Percentiles rank a stretch among this genome's conserved stretches.
These are phyloP conservation scores for Melanomma pulvis-pyrius DNA, from an alignment of 495 filamentous ascomycete species.

Conservation along the genomic window DNA sequence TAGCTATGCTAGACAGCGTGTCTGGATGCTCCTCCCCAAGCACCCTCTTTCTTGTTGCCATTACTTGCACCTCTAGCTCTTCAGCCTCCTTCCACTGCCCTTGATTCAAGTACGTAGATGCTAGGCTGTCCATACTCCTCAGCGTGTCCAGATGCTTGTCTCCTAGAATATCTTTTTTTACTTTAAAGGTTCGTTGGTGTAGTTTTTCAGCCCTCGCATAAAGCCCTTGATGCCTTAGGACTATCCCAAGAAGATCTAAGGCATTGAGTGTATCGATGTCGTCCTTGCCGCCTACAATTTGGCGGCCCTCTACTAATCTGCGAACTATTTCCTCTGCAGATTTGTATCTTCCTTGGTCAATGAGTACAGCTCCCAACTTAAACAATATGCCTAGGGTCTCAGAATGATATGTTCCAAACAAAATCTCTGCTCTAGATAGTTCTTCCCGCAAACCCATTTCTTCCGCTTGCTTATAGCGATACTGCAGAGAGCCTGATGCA, in stretches of 20 bases:
- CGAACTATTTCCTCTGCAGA: constrained; percentile 31
- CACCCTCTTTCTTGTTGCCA: too few relatives aligned
- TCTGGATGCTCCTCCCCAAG: too few relatives aligned
- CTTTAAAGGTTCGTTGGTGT: constrained; percentile 11
- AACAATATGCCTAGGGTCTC: constrained; percentile 17
- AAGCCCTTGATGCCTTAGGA: constrained; percentile 21
- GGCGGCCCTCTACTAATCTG: constrained; percentile 26
- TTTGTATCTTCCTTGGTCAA: constrained; percentile 33
- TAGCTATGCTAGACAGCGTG: too few relatives aligned
- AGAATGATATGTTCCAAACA: constrained; percentile 6
- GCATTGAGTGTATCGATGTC: constrained; percentile 20
- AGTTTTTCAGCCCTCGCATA: constrained; percentile 28
- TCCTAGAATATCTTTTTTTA: constrained; percentile 12
- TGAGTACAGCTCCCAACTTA: constrained; percentile 25
- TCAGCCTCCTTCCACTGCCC: constrained; percentile 7
- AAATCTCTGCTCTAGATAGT: constrained; percentile 19
- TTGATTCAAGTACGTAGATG: too few relatives aligned
- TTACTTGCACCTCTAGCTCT: neutral
- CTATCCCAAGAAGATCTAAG: constrained; percentile 21
- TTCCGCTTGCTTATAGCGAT: constrained; percentile 29
- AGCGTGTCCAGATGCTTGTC: constrained; percentile 24
- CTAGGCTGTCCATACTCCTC: constrained; percentile 11
- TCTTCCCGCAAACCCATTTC: constrained; percentile 28
- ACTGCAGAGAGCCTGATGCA: constrained; percentile 8
- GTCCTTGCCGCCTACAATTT: constrained; percentile 14